Evolutionary conservation across 495 filamentous ascomycete genomes (phyloP).

Genomic region (Parathielavia hyrcaniae): DNA sequence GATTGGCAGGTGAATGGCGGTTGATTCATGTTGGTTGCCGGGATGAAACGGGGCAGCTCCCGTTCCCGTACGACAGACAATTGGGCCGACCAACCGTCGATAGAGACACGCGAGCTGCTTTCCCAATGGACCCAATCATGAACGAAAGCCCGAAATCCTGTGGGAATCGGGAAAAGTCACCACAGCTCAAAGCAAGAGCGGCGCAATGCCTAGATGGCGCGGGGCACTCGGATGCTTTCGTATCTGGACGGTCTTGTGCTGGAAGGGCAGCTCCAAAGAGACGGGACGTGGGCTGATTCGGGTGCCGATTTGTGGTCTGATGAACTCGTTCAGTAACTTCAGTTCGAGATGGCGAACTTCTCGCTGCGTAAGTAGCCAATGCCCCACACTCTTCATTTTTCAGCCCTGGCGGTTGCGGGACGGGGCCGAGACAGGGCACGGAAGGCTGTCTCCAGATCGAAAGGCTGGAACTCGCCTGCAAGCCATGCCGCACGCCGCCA

Average conservation of each 20-base stretch:
- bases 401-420: background rate
- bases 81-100: background rate
- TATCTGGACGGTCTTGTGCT: no score
- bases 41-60: background rate
- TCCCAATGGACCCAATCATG: no score
- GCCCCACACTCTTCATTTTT: background rate
- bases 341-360: background rate
- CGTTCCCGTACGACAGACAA: no score
- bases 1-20: constrained; percentile 10
- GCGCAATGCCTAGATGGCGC: background rate
- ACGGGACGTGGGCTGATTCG: no score
- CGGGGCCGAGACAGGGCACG: constrained; percentile 1
- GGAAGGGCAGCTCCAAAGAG: no score
- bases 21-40: background rate
- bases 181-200: background rate
- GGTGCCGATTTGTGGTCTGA: background rate
- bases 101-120: no score
- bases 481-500: background rate
- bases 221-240: no score
- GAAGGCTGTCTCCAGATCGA: background rate
- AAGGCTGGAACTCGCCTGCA: constrained; percentile 1
- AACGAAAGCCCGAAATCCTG: no score
- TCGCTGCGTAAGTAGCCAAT: background rate
- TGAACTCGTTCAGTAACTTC: no score
- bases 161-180: no score